Base-by-base conservation (phyloP, 495 filamentous ascomycete species). In the Tuber microsphaerosporum region DNA sequence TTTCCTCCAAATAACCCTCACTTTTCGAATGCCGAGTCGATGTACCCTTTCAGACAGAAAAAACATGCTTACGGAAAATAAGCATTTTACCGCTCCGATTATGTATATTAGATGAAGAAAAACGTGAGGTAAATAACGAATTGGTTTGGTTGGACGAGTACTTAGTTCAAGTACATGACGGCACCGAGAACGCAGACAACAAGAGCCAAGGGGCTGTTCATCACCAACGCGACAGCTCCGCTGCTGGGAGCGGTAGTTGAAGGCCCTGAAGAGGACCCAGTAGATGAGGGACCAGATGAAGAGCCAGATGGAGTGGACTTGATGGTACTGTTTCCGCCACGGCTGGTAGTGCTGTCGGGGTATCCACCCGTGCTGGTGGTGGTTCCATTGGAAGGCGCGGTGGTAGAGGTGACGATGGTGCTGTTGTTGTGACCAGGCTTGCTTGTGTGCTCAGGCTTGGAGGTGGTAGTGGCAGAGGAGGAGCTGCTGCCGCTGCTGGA, bases 151-250 rank as follows among this genome's bases (percentile, higher is more conserved):
- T 65, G 56, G 26, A 31, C 16, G 51, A 10, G n/a, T 65, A 31
- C 26, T 65, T 81, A 81, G 79, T 81, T 81, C 75, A 81, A 75
- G 79, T 80, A 81, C 45, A 81, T 45, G 45, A 81, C 75, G 7
- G 77, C 79, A 74, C 75, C 79, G 37, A 81, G 72, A 39, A 81
- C 68, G n/a, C 79, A 81, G 31, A 80, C 79, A 26, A 81, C 79
- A 46, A 81, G 73, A 43, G 79, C 79, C 61, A 81, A 71, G 37
- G 79, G 79, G 68, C 79, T 81, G 72, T 77, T 80, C 65, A 81
- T 70, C 61, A 81, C 42, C 41, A 72, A 45, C 22, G 79, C 48
- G 22, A 75, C 74, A 4, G 72, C 75, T 51, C 75, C 79, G 41
- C 78, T 81, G 8, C 77, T 69, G 61, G 75, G 46, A 41, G 72